Evolutionary conservation across 2,329 filamentous ascomycete species (phyloP).

Genomic region (Colletotrichum melonis): DNA sequence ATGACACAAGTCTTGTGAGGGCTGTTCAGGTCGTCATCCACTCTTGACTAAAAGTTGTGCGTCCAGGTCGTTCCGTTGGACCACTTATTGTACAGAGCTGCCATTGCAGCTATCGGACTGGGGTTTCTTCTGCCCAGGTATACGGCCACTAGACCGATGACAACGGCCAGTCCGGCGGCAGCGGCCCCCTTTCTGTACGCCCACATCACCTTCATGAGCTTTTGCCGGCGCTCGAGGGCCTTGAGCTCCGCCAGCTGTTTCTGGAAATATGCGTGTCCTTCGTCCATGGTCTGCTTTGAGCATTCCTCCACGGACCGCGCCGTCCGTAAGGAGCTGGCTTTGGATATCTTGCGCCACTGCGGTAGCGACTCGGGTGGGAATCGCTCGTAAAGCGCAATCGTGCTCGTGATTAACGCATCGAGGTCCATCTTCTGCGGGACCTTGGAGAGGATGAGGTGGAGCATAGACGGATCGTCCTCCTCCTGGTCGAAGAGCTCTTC

Average conservation of each 20-base stretch:
- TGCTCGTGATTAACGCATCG: conserved; percentile 77
- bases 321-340: conserved; percentile 86
- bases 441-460: conserved; percentile 89
- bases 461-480: conserved; percentile 89
- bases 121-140: conserved; percentile 67
- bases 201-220: conserved; percentile 64
- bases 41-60: conserved; percentile 25
- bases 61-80: conserved; percentile 28
- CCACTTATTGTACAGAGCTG: conserved; percentile 36
- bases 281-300: conserved; percentile 67
- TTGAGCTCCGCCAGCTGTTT: conserved; percentile 79
- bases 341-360: conserved; percentile 79
- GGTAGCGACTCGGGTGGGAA: conserved; percentile 80
- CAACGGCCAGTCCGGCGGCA: conserved; percentile 71
- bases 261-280: conserved; percentile 76
- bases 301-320: conserved; percentile 66
- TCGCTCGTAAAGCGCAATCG: conserved; percentile 70
- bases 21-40: neutral
- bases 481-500: conserved; percentile 85
- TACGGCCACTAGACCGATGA: conserved; percentile 76
- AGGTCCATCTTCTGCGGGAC: conserved; percentile 85
- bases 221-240: conserved; percentile 69
- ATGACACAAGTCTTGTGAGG: neutral
- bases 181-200: conserved; percentile 74
- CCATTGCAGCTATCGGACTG: conserved; percentile 33